Base-by-base conservation (phyloP, 768 basidiomycete genomes). In the Coprinopsis strossmayeri region DNA sequence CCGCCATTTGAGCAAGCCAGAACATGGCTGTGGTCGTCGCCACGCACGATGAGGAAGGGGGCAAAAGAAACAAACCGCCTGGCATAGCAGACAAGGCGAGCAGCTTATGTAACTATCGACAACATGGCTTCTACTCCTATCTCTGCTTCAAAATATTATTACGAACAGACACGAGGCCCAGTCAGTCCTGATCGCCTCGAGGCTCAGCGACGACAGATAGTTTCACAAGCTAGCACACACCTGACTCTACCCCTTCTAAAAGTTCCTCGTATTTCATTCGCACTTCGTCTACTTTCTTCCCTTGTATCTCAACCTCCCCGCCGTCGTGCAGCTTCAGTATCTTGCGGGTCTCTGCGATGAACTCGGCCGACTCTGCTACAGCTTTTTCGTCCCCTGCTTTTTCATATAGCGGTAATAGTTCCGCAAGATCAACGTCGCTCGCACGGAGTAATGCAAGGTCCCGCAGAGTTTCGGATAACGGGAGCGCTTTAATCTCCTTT, bases 391-490 rank as follows among this genome's bases (percentile, higher is more conserved):
- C 20, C 21, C 39, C 45, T 17, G 35, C 34, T 10, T 30, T 41
- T 5, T 28, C 25, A 21, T 48, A 34, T 3, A 30, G 18, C 17
- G 52, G 55, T 7, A 54, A 62, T 56, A 48, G 61, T 18, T 42
- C 66, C 51, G 47, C 63, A 46, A 72, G 48, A 53, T 71, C 66
- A 15, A 66, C 37, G 30, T 74, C 77, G 9, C 82, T 79, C 23
- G 78, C 78, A 24, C 83, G 77, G 17, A 90, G 66, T 26, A 87
- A 63, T 3, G 87, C 86, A 20, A 91, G 76, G 63, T 91, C 88
- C 11, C 75, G 81, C 30, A 89, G 71, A 5, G 79, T 80, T 48
- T 79, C 74, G 50, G 70, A 62, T 25, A 87, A 70, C 5, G 78
- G 67, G 34, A 89, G 69, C 11, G 79, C 74, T 51, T 79, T 73